phyloP scores from a whole-genome alignment of 306 rosid genomes.

The Biancaea sappan region DNA sequence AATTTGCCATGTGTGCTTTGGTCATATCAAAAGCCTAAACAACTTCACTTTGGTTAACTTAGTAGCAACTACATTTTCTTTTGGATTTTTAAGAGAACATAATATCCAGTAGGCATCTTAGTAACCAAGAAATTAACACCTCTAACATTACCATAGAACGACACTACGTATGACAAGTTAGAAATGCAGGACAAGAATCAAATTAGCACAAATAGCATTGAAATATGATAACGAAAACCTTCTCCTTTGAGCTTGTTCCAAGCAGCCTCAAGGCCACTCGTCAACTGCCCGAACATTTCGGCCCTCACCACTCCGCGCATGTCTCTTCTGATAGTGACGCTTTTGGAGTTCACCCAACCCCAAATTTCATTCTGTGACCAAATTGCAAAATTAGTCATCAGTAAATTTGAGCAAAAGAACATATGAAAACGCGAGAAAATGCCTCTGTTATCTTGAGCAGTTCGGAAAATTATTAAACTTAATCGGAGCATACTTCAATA shows the following conservation, averaged over 20 bases:
- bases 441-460: neutral
- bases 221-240: constrained; percentile 47
- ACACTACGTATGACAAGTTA: neutral
- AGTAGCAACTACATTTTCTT: neutral
- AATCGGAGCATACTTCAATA: neutral
- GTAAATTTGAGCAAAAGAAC: neutral
- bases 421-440: neutral
- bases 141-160: neutral
- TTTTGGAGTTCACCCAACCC: constrained; percentile 80
- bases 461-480: neutral
- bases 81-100: neutral
- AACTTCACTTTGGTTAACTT: neutral
- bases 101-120: neutral
- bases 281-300: constrained; percentile 95
- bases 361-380: constrained; percentile 76
- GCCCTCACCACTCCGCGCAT: constrained; percentile 72
- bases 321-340: constrained; percentile 42
- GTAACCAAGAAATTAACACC: neutral
- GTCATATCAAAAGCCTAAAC: neutral
- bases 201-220: neutral
- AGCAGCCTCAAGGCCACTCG: constrained; percentile 90
- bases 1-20: neutral
- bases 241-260: constrained; percentile 98
- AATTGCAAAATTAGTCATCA: constrained; percentile 11
- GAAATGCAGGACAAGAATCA: neutral